Percentiles rank a stretch among this genome's conserved stretches.
These are phyloP conservation scores for Glomus cerebriforme DNA, from an alignment of 192 early-diverging fungal genomes.

Conservation along the genomic window DNA sequence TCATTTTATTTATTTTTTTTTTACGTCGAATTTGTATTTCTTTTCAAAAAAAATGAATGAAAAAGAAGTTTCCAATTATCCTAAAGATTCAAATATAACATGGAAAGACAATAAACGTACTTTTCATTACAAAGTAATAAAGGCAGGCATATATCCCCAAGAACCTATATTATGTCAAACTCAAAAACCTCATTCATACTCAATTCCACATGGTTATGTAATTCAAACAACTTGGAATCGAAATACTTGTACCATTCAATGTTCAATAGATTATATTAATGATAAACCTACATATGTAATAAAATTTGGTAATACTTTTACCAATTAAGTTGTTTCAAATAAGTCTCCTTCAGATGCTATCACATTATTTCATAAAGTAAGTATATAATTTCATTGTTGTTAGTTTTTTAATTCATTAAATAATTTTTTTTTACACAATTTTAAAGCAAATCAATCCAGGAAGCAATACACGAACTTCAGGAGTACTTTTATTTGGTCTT, in stretches of 20 bases:
- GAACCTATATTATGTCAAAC: not conserved
- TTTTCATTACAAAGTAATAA: not conserved
- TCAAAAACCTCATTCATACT: not conserved
- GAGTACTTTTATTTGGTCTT: not conserved
- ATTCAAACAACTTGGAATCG: conserved; percentile 1
- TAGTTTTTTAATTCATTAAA: not conserved
- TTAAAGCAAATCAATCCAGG: not conserved
- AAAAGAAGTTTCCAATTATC: too few relatives aligned
- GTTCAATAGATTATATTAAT: conserved; percentile 2
- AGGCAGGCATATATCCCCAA: not conserved
- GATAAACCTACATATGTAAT: not conserved
- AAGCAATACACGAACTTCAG: not conserved
- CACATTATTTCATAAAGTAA: not conserved
- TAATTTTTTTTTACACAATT: not conserved
- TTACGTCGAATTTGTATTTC: too few relatives aligned
- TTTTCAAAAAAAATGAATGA: too few relatives aligned
- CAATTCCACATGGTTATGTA: conserved; percentile 9
- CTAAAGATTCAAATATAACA: too few relatives aligned
- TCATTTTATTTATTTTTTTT: too few relatives aligned
- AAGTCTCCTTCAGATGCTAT: not conserved
- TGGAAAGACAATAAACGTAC: too few relatives aligned
- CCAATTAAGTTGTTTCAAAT: not conserved
- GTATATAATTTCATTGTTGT: not conserved
- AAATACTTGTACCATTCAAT: not conserved
- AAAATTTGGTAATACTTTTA: not conserved